Evolutionary conservation across 768 basidiomycete species (phyloP), one percentile per base, ranked within the genome.

Genomic region (Chlorophyllum brunneum): DNA sequence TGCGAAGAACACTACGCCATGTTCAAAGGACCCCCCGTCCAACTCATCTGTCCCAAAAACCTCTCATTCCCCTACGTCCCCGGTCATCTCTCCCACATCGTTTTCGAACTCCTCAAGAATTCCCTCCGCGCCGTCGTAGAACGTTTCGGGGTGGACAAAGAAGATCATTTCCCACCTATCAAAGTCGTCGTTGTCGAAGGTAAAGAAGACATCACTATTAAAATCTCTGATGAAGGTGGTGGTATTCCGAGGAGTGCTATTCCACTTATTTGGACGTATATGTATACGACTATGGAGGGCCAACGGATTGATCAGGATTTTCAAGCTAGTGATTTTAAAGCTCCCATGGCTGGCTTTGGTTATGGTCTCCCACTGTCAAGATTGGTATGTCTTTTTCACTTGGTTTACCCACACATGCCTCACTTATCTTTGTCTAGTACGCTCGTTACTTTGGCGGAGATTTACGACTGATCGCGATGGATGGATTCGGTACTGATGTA

Each of bases 161-260:
- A 92, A 63, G 82, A 84, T 51, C 58, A 62, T n/a, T 88, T 85
- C 70, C 93, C 93, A 9, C 86, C 92, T 0, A 95, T 95, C 73
- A 93, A 92, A 68, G 89, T 95, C 43, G 81, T 98, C 52, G 95
- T 97, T 30, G 91, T 95, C 1, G 94, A 95, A 64, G 95, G 95
- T n/a, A 90, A 85, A 57, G 95, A 98, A 64, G 95, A 98, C 62
- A 97, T 98, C 61, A 98, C 95, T 2, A 92, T 99, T 79, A 99
- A 99, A 79, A 97, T 99, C 55, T 86, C 84, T 1, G 95, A 99
- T 63, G 95, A 99, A 66, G 95, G 95, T 2, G 95, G 95, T 0
- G 94, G 95, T 0, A 98, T 98, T 51, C 82, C 92, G 22, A 69
- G 92, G 73, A 70, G 86, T 55, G 91, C 92, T 0, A 87, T 98